phyloP scores from a whole-genome alignment of 2,329 filamentous ascomycete genomes.

The Nemania serpens region DNA sequence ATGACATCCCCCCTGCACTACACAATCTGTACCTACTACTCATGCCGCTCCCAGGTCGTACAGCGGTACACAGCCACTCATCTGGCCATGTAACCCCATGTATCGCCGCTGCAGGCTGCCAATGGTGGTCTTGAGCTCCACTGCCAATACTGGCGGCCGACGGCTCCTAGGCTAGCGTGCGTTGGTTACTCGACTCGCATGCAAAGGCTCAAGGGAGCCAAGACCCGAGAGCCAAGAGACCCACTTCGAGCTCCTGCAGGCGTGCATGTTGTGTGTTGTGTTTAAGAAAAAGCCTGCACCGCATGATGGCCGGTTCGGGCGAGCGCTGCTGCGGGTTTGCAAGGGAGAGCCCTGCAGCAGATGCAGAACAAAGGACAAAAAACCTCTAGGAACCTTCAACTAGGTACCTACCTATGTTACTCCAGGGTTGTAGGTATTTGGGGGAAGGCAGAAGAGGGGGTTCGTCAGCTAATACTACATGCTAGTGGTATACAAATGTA shows the following conservation, averaged over 20 bases:
- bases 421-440: background rate
- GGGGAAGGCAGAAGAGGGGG: too few species aligned
- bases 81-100: background rate
- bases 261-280: too few species aligned
- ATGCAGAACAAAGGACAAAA: conserved; percentile 29
- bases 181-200: background rate
- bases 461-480: too few species aligned
- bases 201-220: conserved; percentile 10
- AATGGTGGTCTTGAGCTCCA: background rate
- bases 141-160: background rate
- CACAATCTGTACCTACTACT: background rate
- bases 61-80: background rate
- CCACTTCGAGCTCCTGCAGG: conserved; percentile 21
- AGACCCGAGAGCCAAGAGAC: conserved; percentile 6
- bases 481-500: too few species aligned
- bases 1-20: background rate
- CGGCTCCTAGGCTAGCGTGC: conserved; percentile 3
- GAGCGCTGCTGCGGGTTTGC: conserved; percentile 30
- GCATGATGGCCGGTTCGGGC: conserved; percentile 36
- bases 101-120: conserved; percentile 16
- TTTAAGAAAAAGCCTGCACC: conserved; percentile 21
- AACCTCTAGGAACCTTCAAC: background rate
- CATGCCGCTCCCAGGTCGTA: background rate
- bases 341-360: conserved; percentile 12
- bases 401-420: background rate